phyloP scores from a whole-genome alignment of 139 green algal genomes.

The Limnomonas spitsbergensis region DNA sequence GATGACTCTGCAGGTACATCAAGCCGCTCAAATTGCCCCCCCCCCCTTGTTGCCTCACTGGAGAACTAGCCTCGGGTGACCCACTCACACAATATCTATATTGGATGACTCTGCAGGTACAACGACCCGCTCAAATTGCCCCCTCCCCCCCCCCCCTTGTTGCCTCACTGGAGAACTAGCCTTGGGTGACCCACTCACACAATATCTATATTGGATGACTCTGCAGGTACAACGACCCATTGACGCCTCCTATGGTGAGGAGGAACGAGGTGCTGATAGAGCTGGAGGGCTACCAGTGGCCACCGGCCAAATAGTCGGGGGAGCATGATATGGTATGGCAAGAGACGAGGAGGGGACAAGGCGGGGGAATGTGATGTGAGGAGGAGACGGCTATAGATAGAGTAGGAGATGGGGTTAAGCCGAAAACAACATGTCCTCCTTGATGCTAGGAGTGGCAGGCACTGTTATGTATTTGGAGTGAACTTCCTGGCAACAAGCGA shows the following conservation, averaged over 20 bases:
- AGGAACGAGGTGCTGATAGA: constrained; percentile 79
- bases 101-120: background rate
- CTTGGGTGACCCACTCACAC: background rate
- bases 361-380: too few species aligned
- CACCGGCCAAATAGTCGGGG: background rate
- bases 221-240: constrained; percentile 71
- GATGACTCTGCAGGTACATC: background rate
- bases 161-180: too few species aligned
- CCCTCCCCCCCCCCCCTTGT: too few species aligned
- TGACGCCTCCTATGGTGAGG: constrained; percentile 46
- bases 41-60: background rate
- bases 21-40: background rate
- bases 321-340: too few species aligned
- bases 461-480: too few species aligned
- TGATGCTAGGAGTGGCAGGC: too few species aligned
- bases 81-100: background rate
- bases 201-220: background rate
- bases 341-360: too few species aligned
- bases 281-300: constrained; percentile 47
- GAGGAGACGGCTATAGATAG: too few species aligned
- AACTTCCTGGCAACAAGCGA: too few species aligned
- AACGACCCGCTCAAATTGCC: too few species aligned
- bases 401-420: too few species aligned
- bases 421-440: too few species aligned
- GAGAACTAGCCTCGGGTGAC: background rate